These are phyloP conservation scores for Phytopythium chamaehyphon DNA, from an alignment of 352 stramenopile species.

Conservation along the genomic window DNA sequence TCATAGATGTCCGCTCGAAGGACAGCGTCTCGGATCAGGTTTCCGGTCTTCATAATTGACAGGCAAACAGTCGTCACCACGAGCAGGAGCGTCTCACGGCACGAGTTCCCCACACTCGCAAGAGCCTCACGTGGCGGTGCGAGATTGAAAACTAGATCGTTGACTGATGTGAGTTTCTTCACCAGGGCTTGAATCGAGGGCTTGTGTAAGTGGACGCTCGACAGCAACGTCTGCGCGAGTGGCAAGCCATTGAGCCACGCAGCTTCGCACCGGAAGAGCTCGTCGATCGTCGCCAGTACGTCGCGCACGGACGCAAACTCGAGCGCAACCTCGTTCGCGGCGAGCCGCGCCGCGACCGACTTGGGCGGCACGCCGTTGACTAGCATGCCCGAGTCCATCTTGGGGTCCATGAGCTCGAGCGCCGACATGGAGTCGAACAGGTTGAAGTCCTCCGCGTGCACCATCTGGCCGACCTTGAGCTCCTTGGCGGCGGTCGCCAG, in stretches of 20 bases:
- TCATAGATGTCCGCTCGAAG: slow-evolving; percentile 95
- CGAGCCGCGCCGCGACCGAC: slow-evolving; percentile 50
- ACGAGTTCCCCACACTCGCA: slow-evolving; percentile 23
- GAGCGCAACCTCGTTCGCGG: slow-evolving; percentile 34
- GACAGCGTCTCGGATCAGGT: slow-evolving; percentile 78
- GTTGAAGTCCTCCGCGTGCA: slow-evolving; percentile 82
- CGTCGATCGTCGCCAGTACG: slow-evolving; percentile 72
- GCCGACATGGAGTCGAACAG: slow-evolving; percentile 94
- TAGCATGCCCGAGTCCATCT: slow-evolving; percentile 93
- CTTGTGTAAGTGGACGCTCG: slow-evolving; percentile 86
- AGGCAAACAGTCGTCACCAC: slow-evolving; percentile 68
- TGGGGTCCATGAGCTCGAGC: slow-evolving; percentile 91
- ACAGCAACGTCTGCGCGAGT: slow-evolving; percentile 86
- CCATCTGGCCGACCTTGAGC: slow-evolving; percentile 74
- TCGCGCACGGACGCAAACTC: slow-evolving; percentile 62
- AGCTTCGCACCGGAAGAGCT: slow-evolving; percentile 68
- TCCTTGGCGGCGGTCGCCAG: slow-evolving; percentile 65
- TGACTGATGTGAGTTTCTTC: slow-evolving; percentile 26
- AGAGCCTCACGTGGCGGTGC: slow-evolving; percentile 27
- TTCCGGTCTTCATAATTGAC: slow-evolving; percentile 68
- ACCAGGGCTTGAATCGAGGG: slow-evolving; percentile 74
- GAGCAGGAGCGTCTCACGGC: slow-evolving; percentile 57
- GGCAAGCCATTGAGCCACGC: slow-evolving; percentile 85
- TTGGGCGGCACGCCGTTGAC: slow-evolving; percentile 49
- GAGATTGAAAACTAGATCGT: slow-evolving; percentile 16